Evolutionary conservation across 805 yeast genomes (phyloP).

Genomic region (Dipodascus albidus): DNA sequence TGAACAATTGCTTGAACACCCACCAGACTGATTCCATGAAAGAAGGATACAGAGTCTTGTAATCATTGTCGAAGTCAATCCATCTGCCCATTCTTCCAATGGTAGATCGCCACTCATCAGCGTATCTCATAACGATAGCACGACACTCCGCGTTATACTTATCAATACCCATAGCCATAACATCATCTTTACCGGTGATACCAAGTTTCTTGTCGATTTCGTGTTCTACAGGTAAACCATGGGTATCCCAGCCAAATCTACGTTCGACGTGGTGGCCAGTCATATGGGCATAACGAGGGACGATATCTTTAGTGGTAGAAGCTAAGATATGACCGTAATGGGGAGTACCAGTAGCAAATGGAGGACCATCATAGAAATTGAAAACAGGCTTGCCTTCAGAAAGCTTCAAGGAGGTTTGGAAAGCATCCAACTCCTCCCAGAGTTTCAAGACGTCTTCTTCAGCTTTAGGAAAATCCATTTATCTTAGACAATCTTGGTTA

Average conservation of each 20-base stretch:
- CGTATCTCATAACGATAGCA: slow-evolving; percentile 94
- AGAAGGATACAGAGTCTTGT: slow-evolving; percentile 88
- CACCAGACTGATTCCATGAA: slow-evolving; percentile 99
- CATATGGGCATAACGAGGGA: slow-evolving; percentile 97
- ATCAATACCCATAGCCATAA: slow-evolving; percentile 84
- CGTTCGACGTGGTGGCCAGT: slow-evolving; percentile 93
- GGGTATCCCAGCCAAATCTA: slow-evolving; percentile 99
- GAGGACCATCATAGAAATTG: slow-evolving; percentile 97
- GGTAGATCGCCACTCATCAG: slow-evolving; percentile 87
- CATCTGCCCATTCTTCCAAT: slow-evolving; percentile 95
- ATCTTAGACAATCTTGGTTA: not conserved
- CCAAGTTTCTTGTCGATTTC: slow-evolving; percentile 97
- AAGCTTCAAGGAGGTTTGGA: slow-evolving; percentile 71
- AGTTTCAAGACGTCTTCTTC: slow-evolving; percentile 70
- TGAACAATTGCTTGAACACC: slow-evolving; percentile 84
- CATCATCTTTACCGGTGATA: slow-evolving; percentile 88
- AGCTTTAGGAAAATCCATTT: slow-evolving; percentile 62
- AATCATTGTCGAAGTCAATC: slow-evolving; percentile 98
- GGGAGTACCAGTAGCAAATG: slow-evolving; percentile 98
- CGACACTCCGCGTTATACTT: slow-evolving; percentile 93
- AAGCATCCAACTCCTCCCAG: slow-evolving; percentile 94
- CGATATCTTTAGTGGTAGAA: slow-evolving; percentile 93
- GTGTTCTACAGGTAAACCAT: slow-evolving; percentile 96
- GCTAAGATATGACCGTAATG: slow-evolving; percentile 97
- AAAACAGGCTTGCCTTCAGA: slow-evolving; percentile 80